Percentiles rank a stretch among this genome's conserved stretches.
Evolutionary conservation across 2,329 filamentous ascomycete genomes (phyloP).

Genomic region (Fusarium bactridioides): DNA sequence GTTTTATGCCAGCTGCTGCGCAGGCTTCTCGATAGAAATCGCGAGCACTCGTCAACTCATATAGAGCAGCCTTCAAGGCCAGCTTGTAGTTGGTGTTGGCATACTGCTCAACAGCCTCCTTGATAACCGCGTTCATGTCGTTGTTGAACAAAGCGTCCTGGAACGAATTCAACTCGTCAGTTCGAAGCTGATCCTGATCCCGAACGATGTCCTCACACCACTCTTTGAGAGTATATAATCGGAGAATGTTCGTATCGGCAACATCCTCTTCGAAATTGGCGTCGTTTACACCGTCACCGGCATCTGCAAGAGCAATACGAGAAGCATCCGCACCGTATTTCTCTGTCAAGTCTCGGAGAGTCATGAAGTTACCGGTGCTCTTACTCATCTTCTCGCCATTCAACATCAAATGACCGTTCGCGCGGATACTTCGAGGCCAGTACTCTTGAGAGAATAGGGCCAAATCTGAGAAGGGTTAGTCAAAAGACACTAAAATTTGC

Average conservation of each 20-base stretch:
- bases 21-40: constrained; percentile 91
- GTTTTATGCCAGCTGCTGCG: constrained; percentile 77
- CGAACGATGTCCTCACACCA: constrained; percentile 89
- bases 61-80: constrained; percentile 85
- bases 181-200: constrained; percentile 73
- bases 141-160: constrained; percentile 93
- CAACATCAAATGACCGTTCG: constrained; percentile 91
- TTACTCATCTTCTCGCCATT: constrained; percentile 99
- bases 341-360: constrained; percentile 80
- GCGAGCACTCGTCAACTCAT: constrained; percentile 87
- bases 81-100: constrained; percentile 78
- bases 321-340: constrained; percentile 97
- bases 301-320: constrained; percentile 90
- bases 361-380: constrained; percentile 96
- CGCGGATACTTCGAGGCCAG: constrained; percentile 86
- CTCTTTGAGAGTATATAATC: constrained; percentile 81
- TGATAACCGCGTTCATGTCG: constrained; percentile 86
- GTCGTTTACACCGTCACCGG: constrained; percentile 92
- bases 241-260: constrained; percentile 88
- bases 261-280: constrained; percentile 98
- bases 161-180: constrained; percentile 78
- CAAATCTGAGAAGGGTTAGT: constrained; percentile 56
- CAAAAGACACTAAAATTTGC: background rate
- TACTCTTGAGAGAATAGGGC: constrained; percentile 88
- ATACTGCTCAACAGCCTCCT: constrained; percentile 82